Conservation (phyloP, 169 alveolate genomes). For the Babesia sp. region DNA sequence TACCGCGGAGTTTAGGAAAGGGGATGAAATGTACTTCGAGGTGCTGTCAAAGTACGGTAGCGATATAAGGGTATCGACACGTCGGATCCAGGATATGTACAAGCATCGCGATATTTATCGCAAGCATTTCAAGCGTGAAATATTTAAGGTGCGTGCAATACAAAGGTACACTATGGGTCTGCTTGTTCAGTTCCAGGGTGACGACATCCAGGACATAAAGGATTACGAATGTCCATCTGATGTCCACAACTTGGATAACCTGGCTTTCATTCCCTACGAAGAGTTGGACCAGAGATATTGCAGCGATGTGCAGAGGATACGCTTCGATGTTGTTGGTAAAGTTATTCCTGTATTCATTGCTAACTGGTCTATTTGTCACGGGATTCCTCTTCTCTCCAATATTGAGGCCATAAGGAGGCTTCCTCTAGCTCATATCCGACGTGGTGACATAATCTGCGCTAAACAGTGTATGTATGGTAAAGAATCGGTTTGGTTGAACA, state of each 20-base stretch:
- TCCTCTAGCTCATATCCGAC: conserved; percentile 22
- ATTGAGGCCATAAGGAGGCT: conserved; percentile 37
- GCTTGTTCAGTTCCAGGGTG: conserved; percentile 56
- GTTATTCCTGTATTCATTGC: conserved; percentile 41
- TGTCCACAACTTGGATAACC: background rate
- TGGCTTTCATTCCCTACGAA: conserved; percentile 32
- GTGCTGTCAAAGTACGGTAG: conserved; percentile 32
- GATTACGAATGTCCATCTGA: conserved; percentile 3
- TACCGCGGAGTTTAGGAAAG: conserved; percentile 20
- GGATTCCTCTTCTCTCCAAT: conserved; percentile 45
- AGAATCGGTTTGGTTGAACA: conserved; percentile 22
- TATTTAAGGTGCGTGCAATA: conserved; percentile 33
- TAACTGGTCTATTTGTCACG: background rate
- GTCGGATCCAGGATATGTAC: conserved; percentile 31
- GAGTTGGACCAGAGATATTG: conserved; percentile 17
- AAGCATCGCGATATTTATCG: conserved; percentile 32
- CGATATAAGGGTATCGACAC: conserved; percentile 41
- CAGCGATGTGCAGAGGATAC: background rate
- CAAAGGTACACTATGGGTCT: conserved; percentile 47
- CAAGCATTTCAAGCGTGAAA: conserved; percentile 14
- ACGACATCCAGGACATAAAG: conserved; percentile 10
- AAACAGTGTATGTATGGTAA: conserved; percentile 20
- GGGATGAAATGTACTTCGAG: conserved; percentile 62
- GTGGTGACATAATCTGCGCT: conserved; percentile 53
- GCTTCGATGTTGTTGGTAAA: conserved; percentile 40